A percentile compares a stretch with the other conserved stretches of the same genome.
Conservation (phyloP, 2,329 filamentous ascomycete genomes). For the Trichoderma citrinoviride region DNA sequence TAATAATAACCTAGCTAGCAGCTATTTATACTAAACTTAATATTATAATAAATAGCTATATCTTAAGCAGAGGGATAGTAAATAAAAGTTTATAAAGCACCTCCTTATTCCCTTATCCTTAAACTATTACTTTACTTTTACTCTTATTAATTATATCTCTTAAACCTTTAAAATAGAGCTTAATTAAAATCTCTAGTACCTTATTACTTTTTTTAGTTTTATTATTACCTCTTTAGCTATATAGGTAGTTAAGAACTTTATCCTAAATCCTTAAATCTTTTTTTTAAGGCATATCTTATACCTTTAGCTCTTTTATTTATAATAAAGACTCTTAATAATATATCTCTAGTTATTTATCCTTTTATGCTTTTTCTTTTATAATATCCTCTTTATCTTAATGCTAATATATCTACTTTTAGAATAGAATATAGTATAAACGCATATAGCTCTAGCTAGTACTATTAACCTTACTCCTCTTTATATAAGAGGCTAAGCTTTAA, state of each 20-base stretch:
- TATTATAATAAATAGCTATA: neutral
- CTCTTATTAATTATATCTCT: neutral
- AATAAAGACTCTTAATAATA: neutral
- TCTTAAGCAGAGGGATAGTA: neutral
- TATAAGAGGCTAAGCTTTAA: slow-evolving; percentile 2
- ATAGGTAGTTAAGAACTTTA: slow-evolving; percentile 2
- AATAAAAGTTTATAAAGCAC: neutral
- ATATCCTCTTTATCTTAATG: slow-evolving; percentile 10
- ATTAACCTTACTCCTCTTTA: slow-evolving; percentile 18
- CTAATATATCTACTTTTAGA: slow-evolving; percentile 3
- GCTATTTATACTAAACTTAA: neutral
- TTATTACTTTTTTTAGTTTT: slow-evolving; percentile 20
- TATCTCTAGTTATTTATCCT: neutral
- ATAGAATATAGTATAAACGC: slow-evolving; percentile 10
- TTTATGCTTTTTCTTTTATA: neutral
- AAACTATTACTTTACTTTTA: neutral
- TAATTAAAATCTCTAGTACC: slow-evolving; percentile 12
- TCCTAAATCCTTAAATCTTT: slow-evolving; percentile 13
- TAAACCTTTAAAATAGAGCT: neutral
- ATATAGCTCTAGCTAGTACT: slow-evolving; percentile 6
- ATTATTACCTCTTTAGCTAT: slow-evolving; percentile 1
- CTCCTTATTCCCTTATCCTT: neutral
- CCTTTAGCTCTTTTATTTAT: neutral
- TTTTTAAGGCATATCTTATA: slow-evolving; percentile 18
- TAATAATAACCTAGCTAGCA: neutral